These are phyloP conservation scores for Dryas drummondii DNA, from an alignment of 306 rosid species.

Conservation along the genomic window DNA sequence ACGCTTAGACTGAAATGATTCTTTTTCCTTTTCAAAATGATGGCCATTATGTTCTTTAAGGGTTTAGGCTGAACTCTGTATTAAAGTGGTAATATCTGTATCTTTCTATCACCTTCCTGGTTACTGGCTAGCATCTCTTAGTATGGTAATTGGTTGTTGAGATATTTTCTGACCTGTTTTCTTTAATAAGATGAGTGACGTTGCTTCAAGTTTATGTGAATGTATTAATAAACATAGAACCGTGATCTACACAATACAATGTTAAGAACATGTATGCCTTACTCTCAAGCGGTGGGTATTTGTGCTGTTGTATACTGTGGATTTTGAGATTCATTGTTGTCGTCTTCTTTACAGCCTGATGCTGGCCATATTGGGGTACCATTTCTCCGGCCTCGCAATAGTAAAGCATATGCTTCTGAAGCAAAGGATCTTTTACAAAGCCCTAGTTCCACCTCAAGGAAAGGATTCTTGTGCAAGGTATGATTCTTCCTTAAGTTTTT, in stretches of 20 bases:
- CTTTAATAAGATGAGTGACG: slow-evolving; percentile 6
- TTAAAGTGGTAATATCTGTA: slow-evolving; percentile 1
- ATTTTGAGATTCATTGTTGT: slow-evolving; percentile 19
- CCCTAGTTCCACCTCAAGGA: slow-evolving; percentile 52
- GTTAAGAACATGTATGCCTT: slow-evolving; percentile 1
- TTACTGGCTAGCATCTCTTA: neutral
- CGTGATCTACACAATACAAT: slow-evolving; percentile 11
- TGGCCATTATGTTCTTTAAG: neutral
- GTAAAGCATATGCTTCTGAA: slow-evolving; percentile 50
- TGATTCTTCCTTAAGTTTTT: slow-evolving; percentile 20
- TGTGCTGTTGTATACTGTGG: slow-evolving; percentile 18
- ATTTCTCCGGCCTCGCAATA: slow-evolving; percentile 41
- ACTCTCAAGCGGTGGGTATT: neutral
- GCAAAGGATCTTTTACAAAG: slow-evolving; percentile 58
- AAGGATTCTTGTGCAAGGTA: slow-evolving; percentile 72
- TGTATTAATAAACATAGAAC: slow-evolving; percentile 14
- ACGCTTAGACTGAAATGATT: neutral
- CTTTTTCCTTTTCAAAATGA: neutral
- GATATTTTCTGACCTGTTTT: slow-evolving; percentile 1
- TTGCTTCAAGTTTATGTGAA: slow-evolving; percentile 5
- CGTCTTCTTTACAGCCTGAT: slow-evolving; percentile 50
- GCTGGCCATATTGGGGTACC: slow-evolving; percentile 46
- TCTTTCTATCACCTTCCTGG: slow-evolving; percentile 8
- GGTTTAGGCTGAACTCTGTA: neutral
- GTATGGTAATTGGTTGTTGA: slow-evolving; percentile 2